Evolutionary conservation across 805 yeast species (phyloP).

Genomic region (Cyberlindnera samutprakarnensis): DNA sequence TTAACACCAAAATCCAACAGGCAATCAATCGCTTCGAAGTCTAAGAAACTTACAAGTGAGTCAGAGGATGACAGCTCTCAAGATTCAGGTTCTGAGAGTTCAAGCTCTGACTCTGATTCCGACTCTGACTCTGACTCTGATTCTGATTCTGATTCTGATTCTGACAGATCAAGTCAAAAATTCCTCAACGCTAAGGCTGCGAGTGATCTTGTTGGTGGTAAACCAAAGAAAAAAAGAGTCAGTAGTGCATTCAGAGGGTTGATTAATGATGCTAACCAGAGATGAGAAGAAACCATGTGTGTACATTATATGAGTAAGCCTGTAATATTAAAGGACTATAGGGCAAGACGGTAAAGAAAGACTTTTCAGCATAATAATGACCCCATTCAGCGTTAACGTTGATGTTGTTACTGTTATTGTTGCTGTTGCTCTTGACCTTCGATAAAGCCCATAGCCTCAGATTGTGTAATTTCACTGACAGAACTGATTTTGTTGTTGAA

Average conservation of each 20-base stretch:
- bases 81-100: constrained; percentile 1
- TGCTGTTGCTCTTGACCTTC: constrained; percentile 49
- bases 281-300: neutral
- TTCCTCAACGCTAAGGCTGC: constrained; percentile 39
- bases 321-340: neutral
- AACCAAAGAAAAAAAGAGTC: constrained; percentile 16
- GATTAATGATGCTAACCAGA: constrained; percentile 32
- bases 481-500: constrained; percentile 77
- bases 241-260: constrained; percentile 43
- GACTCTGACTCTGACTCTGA: constrained; percentile 25
- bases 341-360: no score
- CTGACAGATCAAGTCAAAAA: constrained; percentile 23
- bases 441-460: constrained; percentile 77
- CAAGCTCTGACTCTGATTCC: constrained; percentile 23
- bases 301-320: neutral
- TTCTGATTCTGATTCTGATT: constrained; percentile 21
- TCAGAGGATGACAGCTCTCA: constrained; percentile 10
- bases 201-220: constrained; percentile 29
- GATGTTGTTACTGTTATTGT: no score
- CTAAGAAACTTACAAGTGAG: neutral
- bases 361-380: no score
- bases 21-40: neutral
- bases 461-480: constrained; percentile 59
- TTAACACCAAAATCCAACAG: constrained; percentile 19
- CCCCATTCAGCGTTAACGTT: no score